phyloP scores from a whole-genome alignment of 331 rosid genomes.

The Erythrophleum ivorense region DNA sequence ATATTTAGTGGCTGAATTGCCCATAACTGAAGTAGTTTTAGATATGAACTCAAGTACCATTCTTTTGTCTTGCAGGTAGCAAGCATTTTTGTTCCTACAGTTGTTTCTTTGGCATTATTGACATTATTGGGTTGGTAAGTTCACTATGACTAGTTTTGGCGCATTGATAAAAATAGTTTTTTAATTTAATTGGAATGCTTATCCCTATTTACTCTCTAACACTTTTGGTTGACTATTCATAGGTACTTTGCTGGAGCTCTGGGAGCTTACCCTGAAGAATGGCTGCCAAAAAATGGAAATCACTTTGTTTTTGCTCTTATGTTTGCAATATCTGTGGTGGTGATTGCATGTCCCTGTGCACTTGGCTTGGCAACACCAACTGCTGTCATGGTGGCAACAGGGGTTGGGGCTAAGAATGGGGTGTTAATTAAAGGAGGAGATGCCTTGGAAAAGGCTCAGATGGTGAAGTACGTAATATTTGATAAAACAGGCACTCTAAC shows the following conservation, averaged over 20 bases:
- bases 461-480: conserved; percentile 81
- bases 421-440: conserved; percentile 98
- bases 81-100: conserved; percentile 92
- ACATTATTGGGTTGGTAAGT: conserved; percentile 86
- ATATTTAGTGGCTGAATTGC: conserved; percentile 13
- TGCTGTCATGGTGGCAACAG: conserved; percentile 99
- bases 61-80: conserved; percentile 75
- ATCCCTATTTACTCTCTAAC: conserved; percentile 20
- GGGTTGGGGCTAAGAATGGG: conserved; percentile 97
- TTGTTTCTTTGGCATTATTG: conserved; percentile 75
- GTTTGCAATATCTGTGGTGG: conserved; percentile 96
- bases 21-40: conserved; percentile 30
- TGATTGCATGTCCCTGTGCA: conserved; percentile 99
- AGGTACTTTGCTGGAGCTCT: conserved; percentile 86
- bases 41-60: conserved; percentile 26
- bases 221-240: conserved; percentile 23
- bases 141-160: conserved; percentile 28
- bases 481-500: conserved; percentile 99
- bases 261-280: conserved; percentile 81
- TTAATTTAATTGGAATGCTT: conserved; percentile 30
- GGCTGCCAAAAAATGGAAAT: conserved; percentile 92
- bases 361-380: conserved; percentile 99
- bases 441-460: conserved; percentile 97
- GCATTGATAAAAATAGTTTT: conserved; percentile 16
- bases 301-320: conserved; percentile 93